Percentiles rank a stretch among this genome's conserved stretches.
phyloP scores from a whole-genome alignment of 257 asterid species.

The Penstemon davidsonii region DNA sequence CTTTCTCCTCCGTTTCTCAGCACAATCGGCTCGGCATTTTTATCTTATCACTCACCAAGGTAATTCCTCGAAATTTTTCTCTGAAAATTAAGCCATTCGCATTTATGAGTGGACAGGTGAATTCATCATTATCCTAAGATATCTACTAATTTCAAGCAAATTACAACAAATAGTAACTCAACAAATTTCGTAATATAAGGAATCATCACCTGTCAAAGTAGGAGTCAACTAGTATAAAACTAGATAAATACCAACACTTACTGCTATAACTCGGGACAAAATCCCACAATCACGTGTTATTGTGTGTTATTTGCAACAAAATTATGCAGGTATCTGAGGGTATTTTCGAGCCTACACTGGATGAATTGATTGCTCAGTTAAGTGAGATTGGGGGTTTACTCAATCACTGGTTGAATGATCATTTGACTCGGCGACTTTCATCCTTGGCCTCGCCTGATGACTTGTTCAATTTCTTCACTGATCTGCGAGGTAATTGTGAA shows the following conservation, averaged over 20 bases:
- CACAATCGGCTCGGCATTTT: constrained; percentile 82
- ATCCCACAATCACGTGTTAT: neutral
- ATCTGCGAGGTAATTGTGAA: constrained; percentile 59
- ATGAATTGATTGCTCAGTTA: constrained; percentile 57
- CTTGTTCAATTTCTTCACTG: constrained; percentile 76
- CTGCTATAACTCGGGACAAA: no score
- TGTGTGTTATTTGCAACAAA: constrained; percentile 9
- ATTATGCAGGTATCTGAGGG: constrained; percentile 63
- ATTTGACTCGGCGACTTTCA: constrained; percentile 55
- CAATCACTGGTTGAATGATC: constrained; percentile 73
- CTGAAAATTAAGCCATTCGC: neutral
- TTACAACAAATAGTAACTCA: no score
- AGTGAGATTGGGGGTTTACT: constrained; percentile 61
- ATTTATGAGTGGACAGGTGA: no score
- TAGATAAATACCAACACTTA: no score
- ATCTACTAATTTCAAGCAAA: no score
- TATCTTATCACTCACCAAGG: constrained; percentile 78
- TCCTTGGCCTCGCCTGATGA: constrained; percentile 79
- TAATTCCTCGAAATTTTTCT: constrained; percentile 5
- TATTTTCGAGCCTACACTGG: constrained; percentile 81
- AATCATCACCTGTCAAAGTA: no score
- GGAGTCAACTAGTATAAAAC: no score
- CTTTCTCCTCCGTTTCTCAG: constrained; percentile 84
- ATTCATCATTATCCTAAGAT: no score
- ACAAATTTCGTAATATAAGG: no score